Percentiles rank a stretch among this genome's conserved stretches.
Conservation (phyloP, 192 early-diverging fungal genomes). For the Pilaira anomala region DNA sequence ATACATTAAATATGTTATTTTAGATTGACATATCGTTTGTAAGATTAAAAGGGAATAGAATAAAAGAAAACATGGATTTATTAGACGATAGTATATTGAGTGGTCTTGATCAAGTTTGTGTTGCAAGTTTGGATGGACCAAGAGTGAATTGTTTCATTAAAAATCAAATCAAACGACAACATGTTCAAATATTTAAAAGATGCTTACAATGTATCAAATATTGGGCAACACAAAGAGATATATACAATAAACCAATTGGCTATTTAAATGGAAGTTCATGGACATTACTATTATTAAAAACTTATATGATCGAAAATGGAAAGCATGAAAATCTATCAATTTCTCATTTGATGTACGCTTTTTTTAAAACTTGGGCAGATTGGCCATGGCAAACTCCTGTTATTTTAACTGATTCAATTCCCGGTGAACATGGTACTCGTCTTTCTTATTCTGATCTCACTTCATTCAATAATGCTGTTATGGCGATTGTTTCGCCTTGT, state of each 20-base stretch:
- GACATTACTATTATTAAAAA: constrained; percentile 23
- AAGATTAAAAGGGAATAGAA: neutral
- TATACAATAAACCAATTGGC: constrained; percentile 32
- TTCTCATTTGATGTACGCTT: constrained; percentile 3
- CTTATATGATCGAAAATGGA: constrained; percentile 11
- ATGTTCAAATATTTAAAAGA: constrained; percentile 4
- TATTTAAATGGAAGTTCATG: constrained; percentile 35
- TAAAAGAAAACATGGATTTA: constrained; percentile 19
- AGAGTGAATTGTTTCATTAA: constrained; percentile 24
- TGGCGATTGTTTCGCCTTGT: constrained; percentile 35
- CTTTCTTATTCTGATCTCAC: constrained; percentile 1
- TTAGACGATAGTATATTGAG: constrained; percentile 25
- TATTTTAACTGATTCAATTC: constrained; percentile 9
- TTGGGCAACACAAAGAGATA: constrained; percentile 28
- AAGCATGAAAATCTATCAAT: neutral
- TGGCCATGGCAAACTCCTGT: constrained; percentile 33
- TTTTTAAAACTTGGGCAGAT: constrained; percentile 24
- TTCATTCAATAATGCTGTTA: constrained; percentile 17
- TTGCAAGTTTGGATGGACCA: constrained; percentile 34
- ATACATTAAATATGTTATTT: too few species aligned
- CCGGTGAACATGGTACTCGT: constrained; percentile 5
- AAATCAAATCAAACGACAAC: neutral
- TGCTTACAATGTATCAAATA: constrained; percentile 26
- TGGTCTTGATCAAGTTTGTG: constrained; percentile 15
- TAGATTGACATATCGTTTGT: constrained; percentile 38